Evolutionary conservation across 2,329 filamentous ascomycete genomes (phyloP).

Genomic region (Knufia petricola): DNA sequence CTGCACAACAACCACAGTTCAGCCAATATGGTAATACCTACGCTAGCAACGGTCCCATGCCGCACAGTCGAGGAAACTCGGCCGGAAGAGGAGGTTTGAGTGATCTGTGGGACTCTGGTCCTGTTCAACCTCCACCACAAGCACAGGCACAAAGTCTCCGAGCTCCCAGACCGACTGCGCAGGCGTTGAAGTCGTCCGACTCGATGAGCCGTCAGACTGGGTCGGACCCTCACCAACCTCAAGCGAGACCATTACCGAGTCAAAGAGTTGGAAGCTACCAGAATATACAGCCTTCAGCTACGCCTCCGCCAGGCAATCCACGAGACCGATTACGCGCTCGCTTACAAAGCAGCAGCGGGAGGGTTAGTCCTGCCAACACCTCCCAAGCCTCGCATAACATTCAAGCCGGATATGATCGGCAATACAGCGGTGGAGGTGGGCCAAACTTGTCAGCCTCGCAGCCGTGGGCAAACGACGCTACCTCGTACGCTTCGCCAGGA

Average conservation of each 20-base stretch:
- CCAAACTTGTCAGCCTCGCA: conserved; percentile 22
- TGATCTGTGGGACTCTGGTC: conserved; percentile 48
- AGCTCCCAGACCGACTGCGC: conserved; percentile 26
- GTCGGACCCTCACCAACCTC: conserved; percentile 8
- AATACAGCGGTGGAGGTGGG: conserved; percentile 1
- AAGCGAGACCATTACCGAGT: conserved; percentile 56
- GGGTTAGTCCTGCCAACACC: conserved; percentile 15
- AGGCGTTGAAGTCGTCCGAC: conserved; percentile 17
- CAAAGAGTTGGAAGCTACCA: conserved; percentile 70
- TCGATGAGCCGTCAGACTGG: conserved; percentile 13
- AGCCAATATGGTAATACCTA: conserved; percentile 41
- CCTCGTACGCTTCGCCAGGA: conserved; percentile 11
- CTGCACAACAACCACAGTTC: conserved; percentile 38
- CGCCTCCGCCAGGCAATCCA: conserved; percentile 27
- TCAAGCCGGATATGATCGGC: background rate
- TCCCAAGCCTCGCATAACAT: background rate
- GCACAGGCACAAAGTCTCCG: conserved; percentile 21
- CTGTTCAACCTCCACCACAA: conserved; percentile 22
- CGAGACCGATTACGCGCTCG: conserved; percentile 63
- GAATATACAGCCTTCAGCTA: conserved; percentile 34
- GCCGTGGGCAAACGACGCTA: conserved; percentile 20
- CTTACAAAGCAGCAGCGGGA: conserved; percentile 49
- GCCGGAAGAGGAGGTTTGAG: conserved; percentile 41
- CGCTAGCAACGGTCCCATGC: conserved; percentile 25
- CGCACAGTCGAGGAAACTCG: conserved; percentile 27